phyloP scores from a whole-genome alignment of 192 early-diverging fungal genomes.

The Backusella luteola region DNA sequence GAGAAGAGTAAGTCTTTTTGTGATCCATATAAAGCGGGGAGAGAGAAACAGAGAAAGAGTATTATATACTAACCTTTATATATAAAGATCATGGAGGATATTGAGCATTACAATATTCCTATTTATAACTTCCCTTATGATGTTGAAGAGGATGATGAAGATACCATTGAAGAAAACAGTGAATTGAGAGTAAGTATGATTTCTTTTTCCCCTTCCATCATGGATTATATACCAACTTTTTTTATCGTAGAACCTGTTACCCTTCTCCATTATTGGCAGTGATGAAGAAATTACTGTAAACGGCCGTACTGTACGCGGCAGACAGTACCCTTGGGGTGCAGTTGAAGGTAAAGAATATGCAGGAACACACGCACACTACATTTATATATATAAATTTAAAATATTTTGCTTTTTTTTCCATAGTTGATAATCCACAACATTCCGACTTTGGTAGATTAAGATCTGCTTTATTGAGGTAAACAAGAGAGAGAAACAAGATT shows the following conservation, averaged over 20 bases:
- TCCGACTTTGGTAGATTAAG: slow-evolving; percentile 95
- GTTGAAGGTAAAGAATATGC: slow-evolving; percentile 63
- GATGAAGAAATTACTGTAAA: slow-evolving; percentile 85
- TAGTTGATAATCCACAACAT: slow-evolving; percentile 94
- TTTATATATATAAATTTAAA: too few relatives aligned
- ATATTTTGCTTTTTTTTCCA: not conserved
- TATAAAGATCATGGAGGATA: slow-evolving; percentile 88
- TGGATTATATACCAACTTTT: not conserved
- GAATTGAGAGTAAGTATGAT: slow-evolving; percentile 65
- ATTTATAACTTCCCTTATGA: slow-evolving; percentile 98
- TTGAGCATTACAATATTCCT: slow-evolving; percentile 91
- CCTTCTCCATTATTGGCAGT: slow-evolving; percentile 96
- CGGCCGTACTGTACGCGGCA: slow-evolving; percentile 87
- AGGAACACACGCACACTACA: slow-evolving; percentile 1
- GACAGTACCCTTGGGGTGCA: slow-evolving; percentile 94
- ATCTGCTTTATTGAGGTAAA: slow-evolving; percentile 79
- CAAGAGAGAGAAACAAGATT: not conserved
- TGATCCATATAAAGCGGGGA: too few relatives aligned
- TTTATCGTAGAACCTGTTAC: slow-evolving; percentile 59
- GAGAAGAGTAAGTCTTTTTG: slow-evolving; percentile 48
- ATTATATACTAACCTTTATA: slow-evolving; percentile 42
- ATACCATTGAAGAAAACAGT: slow-evolving; percentile 97
- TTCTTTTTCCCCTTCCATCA: not conserved
- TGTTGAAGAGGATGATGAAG: slow-evolving; percentile 95
- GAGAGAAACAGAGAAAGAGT: not conserved